phyloP scores from a whole-genome alignment of 202 grass and related monocot species.

The Bolboschoenoplectus hybrid region DNA sequence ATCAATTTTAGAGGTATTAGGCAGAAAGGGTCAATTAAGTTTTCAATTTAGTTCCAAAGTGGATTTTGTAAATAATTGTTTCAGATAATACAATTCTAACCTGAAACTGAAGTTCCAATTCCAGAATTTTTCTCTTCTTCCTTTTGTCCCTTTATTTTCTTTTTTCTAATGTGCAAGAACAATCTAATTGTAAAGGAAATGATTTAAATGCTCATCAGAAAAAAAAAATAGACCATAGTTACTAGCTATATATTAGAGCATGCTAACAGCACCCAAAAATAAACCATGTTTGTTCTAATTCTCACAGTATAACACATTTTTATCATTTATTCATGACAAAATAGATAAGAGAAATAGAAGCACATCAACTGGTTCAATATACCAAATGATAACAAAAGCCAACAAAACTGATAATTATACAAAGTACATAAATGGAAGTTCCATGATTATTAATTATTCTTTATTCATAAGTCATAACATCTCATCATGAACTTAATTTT shows the following conservation, averaged over 20 bases:
- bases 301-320: background rate
- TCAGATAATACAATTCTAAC: background rate
- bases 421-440: background rate
- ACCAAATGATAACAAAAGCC: background rate
- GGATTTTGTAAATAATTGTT: background rate
- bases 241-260: background rate
- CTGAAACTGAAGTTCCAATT: background rate
- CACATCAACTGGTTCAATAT: background rate
- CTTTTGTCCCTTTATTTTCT: background rate
- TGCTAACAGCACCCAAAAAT: background rate
- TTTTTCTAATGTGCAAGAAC: background rate
- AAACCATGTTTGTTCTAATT: background rate
- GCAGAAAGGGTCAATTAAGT: background rate
- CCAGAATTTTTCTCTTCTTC: background rate
- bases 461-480: background rate
- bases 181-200: background rate
- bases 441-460: background rate
- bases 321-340: slow-evolving; percentile 26
- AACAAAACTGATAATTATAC: background rate
- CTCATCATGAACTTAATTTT: background rate
- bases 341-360: background rate
- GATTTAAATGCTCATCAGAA: background rate
- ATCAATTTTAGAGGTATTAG: background rate
- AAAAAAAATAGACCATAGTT: background rate
- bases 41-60: background rate